Evolutionary conservation across 352 stramenopile genomes (phyloP).

Genomic region (Pythium grandisporangium): DNA sequence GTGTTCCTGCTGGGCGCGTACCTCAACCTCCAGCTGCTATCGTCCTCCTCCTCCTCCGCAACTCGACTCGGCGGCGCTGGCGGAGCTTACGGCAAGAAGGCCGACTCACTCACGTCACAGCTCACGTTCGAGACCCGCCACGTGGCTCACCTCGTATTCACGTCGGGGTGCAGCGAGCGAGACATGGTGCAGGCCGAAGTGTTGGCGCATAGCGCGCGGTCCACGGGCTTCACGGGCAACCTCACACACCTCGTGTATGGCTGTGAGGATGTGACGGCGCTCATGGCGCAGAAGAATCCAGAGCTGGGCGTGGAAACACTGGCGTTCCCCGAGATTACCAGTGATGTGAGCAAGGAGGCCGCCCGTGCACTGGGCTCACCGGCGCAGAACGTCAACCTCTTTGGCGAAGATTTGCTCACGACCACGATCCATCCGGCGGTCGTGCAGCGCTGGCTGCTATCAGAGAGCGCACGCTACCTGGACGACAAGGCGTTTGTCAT

Average conservation of each 20-base stretch:
- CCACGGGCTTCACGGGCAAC: constrained; percentile 38
- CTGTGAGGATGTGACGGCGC: too few relatives aligned
- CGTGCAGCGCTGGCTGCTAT: constrained; percentile 44
- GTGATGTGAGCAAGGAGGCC: background rate
- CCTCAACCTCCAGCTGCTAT: constrained; percentile 61
- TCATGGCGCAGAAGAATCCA: constrained; percentile 44
- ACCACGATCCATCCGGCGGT: constrained; percentile 52
- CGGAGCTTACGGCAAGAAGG: background rate
- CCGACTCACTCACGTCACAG: constrained; percentile 15
- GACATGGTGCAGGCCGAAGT: constrained; percentile 67
- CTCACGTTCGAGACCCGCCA: constrained; percentile 31
- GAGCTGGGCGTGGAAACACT: constrained; percentile 28
- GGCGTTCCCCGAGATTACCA: constrained; percentile 26
- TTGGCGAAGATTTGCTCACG: constrained; percentile 49
- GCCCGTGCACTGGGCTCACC: too few relatives aligned
- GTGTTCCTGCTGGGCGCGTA: constrained; percentile 51
- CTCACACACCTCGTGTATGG: constrained; percentile 69
- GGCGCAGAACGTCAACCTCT: constrained; percentile 15
- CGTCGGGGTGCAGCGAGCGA: constrained; percentile 48
- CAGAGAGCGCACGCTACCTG: constrained; percentile 17
- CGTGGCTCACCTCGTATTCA: constrained; percentile 65
- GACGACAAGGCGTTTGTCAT: constrained; percentile 60
- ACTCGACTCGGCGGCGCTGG: constrained; percentile 7
- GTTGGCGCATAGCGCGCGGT: constrained; percentile 54
- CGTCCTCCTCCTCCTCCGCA: constrained; percentile 16